Evolutionary conservation across 2,329 filamentous ascomycete species (phyloP).

Genomic region (Aspergillus fijiensis): DNA sequence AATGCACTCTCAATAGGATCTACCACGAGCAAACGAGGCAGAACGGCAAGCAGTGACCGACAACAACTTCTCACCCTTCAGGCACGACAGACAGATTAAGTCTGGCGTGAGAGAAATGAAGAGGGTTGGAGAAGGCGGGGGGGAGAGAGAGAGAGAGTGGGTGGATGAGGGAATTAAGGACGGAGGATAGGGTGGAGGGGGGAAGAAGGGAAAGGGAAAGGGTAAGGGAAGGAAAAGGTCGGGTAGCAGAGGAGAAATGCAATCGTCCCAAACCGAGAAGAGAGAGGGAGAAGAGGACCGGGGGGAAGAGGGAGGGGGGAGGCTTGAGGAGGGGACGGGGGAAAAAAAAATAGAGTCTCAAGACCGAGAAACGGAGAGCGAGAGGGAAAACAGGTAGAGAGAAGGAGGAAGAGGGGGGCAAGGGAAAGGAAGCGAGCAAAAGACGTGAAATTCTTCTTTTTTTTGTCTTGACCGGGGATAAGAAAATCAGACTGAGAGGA

Average conservation of each 20-base stretch:
- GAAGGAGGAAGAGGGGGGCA: constrained; percentile 16
- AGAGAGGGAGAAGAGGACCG: constrained; percentile 10
- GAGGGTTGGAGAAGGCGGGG: constrained; percentile 22
- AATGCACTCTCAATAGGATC: constrained; percentile 16
- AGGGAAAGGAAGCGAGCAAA: constrained; percentile 14
- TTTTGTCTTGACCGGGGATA: constrained; percentile 20
- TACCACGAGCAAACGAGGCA: constrained; percentile 40
- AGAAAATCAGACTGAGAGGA: constrained; percentile 7
- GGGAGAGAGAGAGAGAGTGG: constrained; percentile 29
- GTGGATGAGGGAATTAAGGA: constrained; percentile 27
- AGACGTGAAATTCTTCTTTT: constrained; percentile 22
- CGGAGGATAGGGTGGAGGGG: constrained; percentile 16
- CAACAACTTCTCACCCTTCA: constrained; percentile 24
- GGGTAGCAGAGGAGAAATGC: constrained; percentile 15
- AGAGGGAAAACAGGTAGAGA: constrained; percentile 4
- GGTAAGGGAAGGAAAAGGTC: constrained; percentile 20
- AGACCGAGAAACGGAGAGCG: constrained; percentile 11
- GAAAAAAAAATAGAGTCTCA: constrained; percentile 5
- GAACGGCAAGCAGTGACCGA: constrained; percentile 17
- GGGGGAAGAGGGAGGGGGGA: background rate
- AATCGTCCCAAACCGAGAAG: background rate
- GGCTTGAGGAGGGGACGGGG: background rate
- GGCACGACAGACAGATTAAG: constrained; percentile 23
- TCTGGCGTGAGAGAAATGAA: constrained; percentile 22
- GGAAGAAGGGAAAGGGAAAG: constrained; percentile 24